Evolutionary conservation across 331 rosid genomes (phyloP).

Genomic region (Rhamnella rubrinervis): DNA sequence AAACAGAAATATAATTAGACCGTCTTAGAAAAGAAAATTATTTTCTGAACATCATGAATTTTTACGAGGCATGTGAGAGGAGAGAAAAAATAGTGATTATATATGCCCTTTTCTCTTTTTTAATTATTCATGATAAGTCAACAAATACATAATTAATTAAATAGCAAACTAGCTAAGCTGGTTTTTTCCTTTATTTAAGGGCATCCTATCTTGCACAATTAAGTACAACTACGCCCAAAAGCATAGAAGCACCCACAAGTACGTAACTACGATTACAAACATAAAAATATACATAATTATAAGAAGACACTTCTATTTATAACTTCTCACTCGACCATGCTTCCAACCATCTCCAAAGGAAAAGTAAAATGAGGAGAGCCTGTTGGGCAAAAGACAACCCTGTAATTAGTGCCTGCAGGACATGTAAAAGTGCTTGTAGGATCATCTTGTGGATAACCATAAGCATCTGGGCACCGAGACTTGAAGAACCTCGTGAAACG

Average conservation of each 20-base stretch:
- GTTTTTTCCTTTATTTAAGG: background rate
- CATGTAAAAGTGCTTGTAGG: slow-evolving; percentile 29
- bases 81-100: too few relatives aligned
- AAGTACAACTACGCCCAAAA: background rate
- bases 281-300: too few relatives aligned
- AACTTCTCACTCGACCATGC: slow-evolving; percentile 1
- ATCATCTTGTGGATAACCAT: slow-evolving; percentile 33
- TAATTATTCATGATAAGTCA: too few relatives aligned
- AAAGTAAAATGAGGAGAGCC: slow-evolving; percentile 16
- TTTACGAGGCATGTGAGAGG: too few relatives aligned
- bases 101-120: too few relatives aligned
- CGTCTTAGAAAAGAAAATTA: too few relatives aligned
- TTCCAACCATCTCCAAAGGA: slow-evolving; percentile 11
- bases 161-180: too few relatives aligned
- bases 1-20: too few relatives aligned
- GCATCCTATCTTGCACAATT: background rate
- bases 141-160: too few relatives aligned
- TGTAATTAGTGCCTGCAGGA: slow-evolving; percentile 30
- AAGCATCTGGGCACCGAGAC: slow-evolving; percentile 25
- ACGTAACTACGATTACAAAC: background rate
- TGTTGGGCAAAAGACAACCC: slow-evolving; percentile 34
- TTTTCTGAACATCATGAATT: too few relatives aligned
- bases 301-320: background rate
- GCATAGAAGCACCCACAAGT: too few relatives aligned
- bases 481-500: slow-evolving; percentile 23